phyloP scores from a whole-genome alignment of 2,329 filamentous ascomycete species.

The Mycogone perniciosa region DNA sequence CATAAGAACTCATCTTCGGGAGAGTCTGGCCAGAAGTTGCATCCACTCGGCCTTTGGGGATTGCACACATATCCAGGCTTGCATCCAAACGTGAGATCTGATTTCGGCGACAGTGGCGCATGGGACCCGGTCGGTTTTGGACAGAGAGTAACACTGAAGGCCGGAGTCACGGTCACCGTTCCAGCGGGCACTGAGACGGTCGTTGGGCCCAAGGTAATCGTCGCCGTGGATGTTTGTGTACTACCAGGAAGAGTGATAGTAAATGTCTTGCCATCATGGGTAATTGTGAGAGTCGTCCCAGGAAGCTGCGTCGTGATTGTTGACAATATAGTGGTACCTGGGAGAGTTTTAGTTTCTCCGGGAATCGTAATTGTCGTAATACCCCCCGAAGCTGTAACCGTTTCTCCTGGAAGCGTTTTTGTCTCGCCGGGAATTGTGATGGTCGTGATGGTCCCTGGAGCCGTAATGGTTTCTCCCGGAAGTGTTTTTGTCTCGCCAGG shows the following conservation, averaged over 20 bases:
- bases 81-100: constrained; percentile 48
- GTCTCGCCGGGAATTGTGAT: constrained; percentile 12
- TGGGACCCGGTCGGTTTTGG: constrained; percentile 36
- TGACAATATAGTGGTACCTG: constrained; percentile 10
- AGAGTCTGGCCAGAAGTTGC: constrained; percentile 44
- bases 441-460: constrained; percentile 19
- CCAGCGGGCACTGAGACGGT: constrained; percentile 24
- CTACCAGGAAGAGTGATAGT: constrained; percentile 18
- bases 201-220: constrained; percentile 21
- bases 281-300: constrained; percentile 13
- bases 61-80: constrained; percentile 46
- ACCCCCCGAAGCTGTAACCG: constrained; percentile 1
- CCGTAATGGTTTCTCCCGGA: constrained; percentile 18
- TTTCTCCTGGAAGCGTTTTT: constrained; percentile 8
- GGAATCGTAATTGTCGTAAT: constrained; percentile 21
- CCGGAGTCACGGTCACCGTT: constrained; percentile 23
- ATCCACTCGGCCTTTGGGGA: constrained; percentile 41
- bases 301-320: constrained; percentile 11
- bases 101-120: constrained; percentile 27
- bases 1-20: constrained; percentile 44
- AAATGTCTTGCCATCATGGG: constrained; percentile 5
- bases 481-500: constrained; percentile 19
- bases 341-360: constrained; percentile 17
- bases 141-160: constrained; percentile 34
- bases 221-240: constrained; percentile 25